Conservation (phyloP, 2,329 filamentous ascomycete genomes). For the Plenodomus biglobosus region DNA sequence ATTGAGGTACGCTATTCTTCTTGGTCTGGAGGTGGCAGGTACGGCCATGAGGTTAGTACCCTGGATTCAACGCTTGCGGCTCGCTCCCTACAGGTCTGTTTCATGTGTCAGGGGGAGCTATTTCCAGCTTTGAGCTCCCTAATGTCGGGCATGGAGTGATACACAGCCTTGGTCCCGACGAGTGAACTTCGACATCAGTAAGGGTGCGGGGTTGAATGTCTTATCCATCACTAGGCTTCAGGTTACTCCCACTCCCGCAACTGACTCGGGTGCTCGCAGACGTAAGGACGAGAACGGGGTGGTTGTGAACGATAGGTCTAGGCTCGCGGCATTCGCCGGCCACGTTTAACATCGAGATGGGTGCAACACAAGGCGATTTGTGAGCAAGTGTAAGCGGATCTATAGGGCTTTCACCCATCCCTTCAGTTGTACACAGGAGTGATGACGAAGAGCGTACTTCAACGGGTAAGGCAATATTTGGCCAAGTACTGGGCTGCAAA, state of each 20-base stretch:
- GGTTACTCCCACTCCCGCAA: neutral
- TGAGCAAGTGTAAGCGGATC: no score
- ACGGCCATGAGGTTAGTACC: neutral
- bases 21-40: neutral
- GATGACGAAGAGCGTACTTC: no score
- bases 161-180: neutral
- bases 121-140: no score
- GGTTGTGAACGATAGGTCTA: neutral
- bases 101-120: no score
- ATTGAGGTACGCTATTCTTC: neutral
- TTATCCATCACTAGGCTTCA: neutral
- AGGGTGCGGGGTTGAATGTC: neutral
- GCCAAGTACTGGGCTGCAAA: neutral
- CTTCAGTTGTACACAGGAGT: no score
- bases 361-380: no score
- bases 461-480: neutral
- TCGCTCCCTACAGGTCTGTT: neutral
- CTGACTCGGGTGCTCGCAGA: neutral
- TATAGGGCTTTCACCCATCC: no score
- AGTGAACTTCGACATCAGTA: neutral
- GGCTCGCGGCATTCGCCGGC: conserved; percentile 1
- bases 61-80: neutral
- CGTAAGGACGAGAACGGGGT: neutral
- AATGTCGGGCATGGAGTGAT: no score
- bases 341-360: conserved; percentile 1